Conservation (phyloP, 768 basidiomycete genomes). For the Galerina marginata region DNA sequence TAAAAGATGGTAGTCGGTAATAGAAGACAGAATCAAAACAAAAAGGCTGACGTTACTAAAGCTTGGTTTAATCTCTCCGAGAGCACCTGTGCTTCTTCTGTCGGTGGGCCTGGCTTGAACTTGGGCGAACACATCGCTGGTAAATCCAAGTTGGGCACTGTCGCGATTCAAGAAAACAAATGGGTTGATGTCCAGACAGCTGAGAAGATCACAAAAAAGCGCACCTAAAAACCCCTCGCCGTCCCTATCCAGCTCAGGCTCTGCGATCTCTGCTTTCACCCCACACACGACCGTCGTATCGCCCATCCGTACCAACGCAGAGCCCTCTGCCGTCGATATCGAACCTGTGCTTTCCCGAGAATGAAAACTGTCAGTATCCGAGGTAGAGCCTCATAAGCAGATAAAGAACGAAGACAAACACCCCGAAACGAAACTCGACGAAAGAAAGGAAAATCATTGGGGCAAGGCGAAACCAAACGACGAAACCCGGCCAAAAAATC, state of each 20-base stretch:
- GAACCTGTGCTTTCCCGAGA: slow-evolving; percentile 61
- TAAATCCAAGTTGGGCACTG: slow-evolving; percentile 95
- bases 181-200: background rate
- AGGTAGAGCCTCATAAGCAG: too few relatives aligned
- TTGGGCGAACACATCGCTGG: slow-evolving; percentile 91
- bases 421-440: background rate
- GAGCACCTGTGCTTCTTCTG: slow-evolving; percentile 91
- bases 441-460: background rate
- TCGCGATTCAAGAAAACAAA: background rate
- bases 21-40: background rate
- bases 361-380: too few relatives aligned
- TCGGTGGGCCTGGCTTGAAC: slow-evolving; percentile 95
- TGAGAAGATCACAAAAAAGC: slow-evolving; percentile 21
- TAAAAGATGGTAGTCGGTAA: slow-evolving; percentile 28
- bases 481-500: too few relatives aligned
- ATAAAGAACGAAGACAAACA: background rate
- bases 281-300: slow-evolving; percentile 96
- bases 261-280: slow-evolving; percentile 93
- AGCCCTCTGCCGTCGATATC: slow-evolving; percentile 92
- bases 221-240: slow-evolving; percentile 84
- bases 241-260: slow-evolving; percentile 81
- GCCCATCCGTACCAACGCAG: slow-evolving; percentile 88
- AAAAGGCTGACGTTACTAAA: slow-evolving; percentile 65
- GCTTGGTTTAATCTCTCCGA: slow-evolving; percentile 83
- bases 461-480: background rate